Base-by-base conservation (phyloP, 139 green algal genomes). In the Tetradesmus obliquus region DNA sequence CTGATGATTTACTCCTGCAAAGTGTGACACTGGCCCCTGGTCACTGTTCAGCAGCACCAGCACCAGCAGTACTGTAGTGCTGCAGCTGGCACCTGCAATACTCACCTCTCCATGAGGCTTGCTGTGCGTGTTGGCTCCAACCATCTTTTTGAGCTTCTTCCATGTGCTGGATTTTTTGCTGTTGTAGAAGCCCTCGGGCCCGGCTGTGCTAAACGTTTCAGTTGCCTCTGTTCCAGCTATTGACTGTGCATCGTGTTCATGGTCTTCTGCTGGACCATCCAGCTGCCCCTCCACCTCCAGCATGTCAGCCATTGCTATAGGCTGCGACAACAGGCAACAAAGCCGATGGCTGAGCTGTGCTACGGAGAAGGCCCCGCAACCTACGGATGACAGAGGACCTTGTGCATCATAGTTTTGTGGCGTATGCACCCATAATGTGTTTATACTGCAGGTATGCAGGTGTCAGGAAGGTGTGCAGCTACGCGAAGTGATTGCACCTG, bases 221-320 rank as follows among this genome's bases (percentile, higher is more conserved):
- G 24, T n/a, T 53, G 19, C 19, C 20, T 69, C 86, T 58, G 69
- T 62, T 57, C 22, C 53, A 24, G 66, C 32, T 53, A 74, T 10
- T 55, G 71, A 84, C 86, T 69, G 51, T 69, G 86, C 60, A 3
- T 84, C 86, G 13, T 71, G 53, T 3, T 57, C 62, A 17, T 15
- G 32, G 12, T 55, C 62, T 9, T 20, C 84, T 54, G 74, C n/a
- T 32, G n/a, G 74, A 6, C 17, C 45, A 66, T 82, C 85, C 22
- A 90, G 71, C 86, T 90, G 86, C 3, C 71, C 86, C 24, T 84
- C 86, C 9, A 90, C 86, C 76, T 81, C 86, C 55, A 90, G 20
- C 86, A 90, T 83, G 71, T 90, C 86, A 51, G 76, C 76, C 76
- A 82, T 82, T 4, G 66, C 17, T 6, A 6, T 76, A 6, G 5